These are phyloP conservation scores for Clavispora asparagi DNA, from an alignment of 805 yeast species.

Conservation along the genomic window DNA sequence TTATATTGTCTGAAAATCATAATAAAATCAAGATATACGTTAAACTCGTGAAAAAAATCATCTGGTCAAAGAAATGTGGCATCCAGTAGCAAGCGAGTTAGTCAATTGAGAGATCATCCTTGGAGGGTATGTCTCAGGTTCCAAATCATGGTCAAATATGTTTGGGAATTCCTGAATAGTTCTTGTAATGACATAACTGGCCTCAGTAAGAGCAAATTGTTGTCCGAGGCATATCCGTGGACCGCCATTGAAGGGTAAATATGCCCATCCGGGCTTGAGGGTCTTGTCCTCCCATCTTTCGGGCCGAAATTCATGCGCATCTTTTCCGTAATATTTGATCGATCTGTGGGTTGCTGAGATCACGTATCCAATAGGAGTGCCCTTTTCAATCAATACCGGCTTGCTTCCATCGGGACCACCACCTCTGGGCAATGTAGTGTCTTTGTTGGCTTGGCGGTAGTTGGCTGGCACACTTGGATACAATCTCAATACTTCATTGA, in stretches of 20 bases:
- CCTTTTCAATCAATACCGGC: slow-evolving; percentile 9
- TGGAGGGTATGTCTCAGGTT: slow-evolving; percentile 6
- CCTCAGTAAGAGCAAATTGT: slow-evolving; percentile 38
- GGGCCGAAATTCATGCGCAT: slow-evolving; percentile 27
- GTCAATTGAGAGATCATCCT: slow-evolving; percentile 7
- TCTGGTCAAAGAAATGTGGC: not conserved
- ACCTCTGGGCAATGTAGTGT: slow-evolving; percentile 32
- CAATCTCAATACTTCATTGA: slow-evolving; percentile 29
- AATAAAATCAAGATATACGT: too few relatives aligned
- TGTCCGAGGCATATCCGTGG: slow-evolving; percentile 14
- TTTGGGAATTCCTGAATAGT: slow-evolving; percentile 2
- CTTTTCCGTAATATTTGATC: slow-evolving; percentile 25
- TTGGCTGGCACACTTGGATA: slow-evolving; percentile 33
- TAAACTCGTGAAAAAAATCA: not conserved
- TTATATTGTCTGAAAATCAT: too few relatives aligned
- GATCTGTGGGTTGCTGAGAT: slow-evolving; percentile 19
- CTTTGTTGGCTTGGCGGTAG: slow-evolving; percentile 24
- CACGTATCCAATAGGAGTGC: slow-evolving; percentile 16
- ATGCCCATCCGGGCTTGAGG: slow-evolving; percentile 9
- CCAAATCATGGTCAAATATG: slow-evolving; percentile 3
- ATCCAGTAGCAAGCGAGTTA: slow-evolving; percentile 4
- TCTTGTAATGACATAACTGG: slow-evolving; percentile 2
- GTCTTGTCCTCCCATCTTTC: slow-evolving; percentile 30
- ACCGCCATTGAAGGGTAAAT: slow-evolving; percentile 12
- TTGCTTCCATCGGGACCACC: slow-evolving; percentile 18